Percentiles rank a stretch among this genome's conserved stretches.
Conservation (phyloP, 345 rosid species). For the Gossypium ekmanianum region DNA sequence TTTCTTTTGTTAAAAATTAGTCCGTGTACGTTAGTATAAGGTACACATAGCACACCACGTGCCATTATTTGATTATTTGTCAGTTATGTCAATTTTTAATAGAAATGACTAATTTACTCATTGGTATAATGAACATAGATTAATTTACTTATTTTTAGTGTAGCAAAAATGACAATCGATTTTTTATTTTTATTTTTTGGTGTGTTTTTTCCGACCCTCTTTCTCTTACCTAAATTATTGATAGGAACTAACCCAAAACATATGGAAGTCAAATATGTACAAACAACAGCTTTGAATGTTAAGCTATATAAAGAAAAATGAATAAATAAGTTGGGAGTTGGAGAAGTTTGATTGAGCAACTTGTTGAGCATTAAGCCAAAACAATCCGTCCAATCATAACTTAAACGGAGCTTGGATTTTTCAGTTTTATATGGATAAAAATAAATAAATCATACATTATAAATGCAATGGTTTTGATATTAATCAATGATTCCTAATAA, state of each 20-base stretch:
- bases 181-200: no score
- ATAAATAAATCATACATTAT: neutral
- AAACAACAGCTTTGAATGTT: conserved; percentile 10
- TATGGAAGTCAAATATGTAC: conserved; percentile 6
- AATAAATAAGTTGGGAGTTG: neutral
- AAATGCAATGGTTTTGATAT: neutral
- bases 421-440: neutral
- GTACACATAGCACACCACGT: no score
- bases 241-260: neutral
- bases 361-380: conserved; percentile 5
- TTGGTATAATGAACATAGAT: no score
- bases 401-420: neutral
- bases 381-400: conserved; percentile 6
- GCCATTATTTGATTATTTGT: no score
- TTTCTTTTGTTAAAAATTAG: no score
- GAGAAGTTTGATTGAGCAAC: neutral
- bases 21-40: no score
- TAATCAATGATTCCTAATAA: neutral
- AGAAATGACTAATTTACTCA: no score
- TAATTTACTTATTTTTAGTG: no score
- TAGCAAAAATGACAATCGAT: no score
- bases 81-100: no score
- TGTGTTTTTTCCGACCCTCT: no score
- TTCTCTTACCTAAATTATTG: neutral
- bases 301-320: neutral